Evolutionary conservation across 495 filamentous ascomycete genomes (phyloP), one percentile per base, ranked within the genome.

Genomic region (Penicillium herquei): DNA sequence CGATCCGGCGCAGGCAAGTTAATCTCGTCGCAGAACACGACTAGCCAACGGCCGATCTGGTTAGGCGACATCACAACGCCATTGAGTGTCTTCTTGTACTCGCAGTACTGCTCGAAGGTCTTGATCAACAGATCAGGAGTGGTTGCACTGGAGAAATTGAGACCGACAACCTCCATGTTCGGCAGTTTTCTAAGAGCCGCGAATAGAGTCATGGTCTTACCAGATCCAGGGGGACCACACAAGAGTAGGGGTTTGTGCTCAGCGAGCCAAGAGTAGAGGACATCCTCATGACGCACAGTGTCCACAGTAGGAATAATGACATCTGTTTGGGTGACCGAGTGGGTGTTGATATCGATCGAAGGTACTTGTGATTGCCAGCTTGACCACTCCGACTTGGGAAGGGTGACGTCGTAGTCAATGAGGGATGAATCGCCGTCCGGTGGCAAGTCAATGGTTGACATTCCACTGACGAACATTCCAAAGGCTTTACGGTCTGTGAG

Each of bases 191-290:
- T 83, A 49, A 99, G 82, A 26, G 94, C 95, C 66, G 92, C 96
- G 73, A 99, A 99, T 16, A 99, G 76, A 18, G 94, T 99, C 94
- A 99, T 99, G 2, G 94, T 99, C 78, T 99, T 99, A 75, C 94
- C 94, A 39, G 94, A 98, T 68, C 94, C 94, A 51, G 94, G 94
- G 69, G 94, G 94, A 75, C 94, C 95, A 70, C 94, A 99, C 16
- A 99, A 85, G 9, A 99, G 77, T 17, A 99, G 78, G 17, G 95
- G 94, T 73, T 98, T 99, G 70, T 99, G 94, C 65, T 99, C 94
- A 10, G 95, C 94, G 17, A 99, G 82, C 95, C 94, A 99, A 14
- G 95, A 97, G 74, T 99, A 97, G 18, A 99, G 78, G 30, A 99
- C 86, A 75, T 97, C 95, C 72, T 99, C 94, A 63, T 99, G 94